Evolutionary conservation across 192 early-diverging fungal species (phyloP).

Genomic region (Entophlyctis luteolus): DNA sequence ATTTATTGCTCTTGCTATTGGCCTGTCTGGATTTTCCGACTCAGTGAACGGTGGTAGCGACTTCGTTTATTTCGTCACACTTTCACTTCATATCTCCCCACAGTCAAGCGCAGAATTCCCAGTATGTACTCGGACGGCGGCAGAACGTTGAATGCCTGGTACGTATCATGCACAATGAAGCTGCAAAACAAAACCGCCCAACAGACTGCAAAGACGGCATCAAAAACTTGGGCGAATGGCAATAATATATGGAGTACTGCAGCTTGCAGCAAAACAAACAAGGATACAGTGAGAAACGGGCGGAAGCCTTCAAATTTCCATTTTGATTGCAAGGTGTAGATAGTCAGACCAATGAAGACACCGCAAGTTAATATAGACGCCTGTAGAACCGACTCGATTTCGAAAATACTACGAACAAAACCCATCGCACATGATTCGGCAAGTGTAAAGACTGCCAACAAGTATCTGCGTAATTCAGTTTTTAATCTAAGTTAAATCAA

Average conservation of each 20-base stretch:
- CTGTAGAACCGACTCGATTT: constrained; percentile 57
- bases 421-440: constrained; percentile 47
- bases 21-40: no score
- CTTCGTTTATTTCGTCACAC: no score
- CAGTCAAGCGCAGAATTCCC: no score
- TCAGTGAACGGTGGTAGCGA: no score
- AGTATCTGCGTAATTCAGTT: no score
- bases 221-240: constrained; percentile 56
- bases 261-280: constrained; percentile 60
- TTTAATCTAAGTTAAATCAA: no score
- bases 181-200: constrained; percentile 68
- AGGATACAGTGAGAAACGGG: constrained; percentile 49
- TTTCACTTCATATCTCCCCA: no score
- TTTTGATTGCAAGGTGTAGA: constrained; percentile 70
- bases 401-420: constrained; percentile 55
- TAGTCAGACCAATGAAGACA: constrained; percentile 62
- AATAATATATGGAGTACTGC: constrained; percentile 65
- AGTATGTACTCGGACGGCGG: constrained; percentile 64
- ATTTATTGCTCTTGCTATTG: no score
- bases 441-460: constrained; percentile 61
- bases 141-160: constrained; percentile 59
- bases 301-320: constrained; percentile 7
- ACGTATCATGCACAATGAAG: constrained; percentile 69
- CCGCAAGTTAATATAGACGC: constrained; percentile 66
- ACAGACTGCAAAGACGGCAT: constrained; percentile 53